phyloP scores from a whole-genome alignment of 2,329 filamentous ascomycete genomes.

The Botrytis squamosa region DNA sequence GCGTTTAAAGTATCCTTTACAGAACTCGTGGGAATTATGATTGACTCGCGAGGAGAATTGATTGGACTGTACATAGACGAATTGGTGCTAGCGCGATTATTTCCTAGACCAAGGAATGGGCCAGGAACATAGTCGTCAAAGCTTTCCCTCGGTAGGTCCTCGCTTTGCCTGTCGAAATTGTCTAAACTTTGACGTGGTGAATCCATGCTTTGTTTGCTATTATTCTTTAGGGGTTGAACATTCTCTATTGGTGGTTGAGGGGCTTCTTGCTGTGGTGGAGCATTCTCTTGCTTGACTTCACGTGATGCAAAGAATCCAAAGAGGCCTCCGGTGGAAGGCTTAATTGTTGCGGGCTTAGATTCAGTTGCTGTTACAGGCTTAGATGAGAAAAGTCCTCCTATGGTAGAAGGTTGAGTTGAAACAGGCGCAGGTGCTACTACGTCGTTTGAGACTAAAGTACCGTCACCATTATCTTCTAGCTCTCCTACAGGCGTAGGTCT shows the following conservation, averaged over 20 bases:
- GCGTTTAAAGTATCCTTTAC: neutral
- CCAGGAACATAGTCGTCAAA: conserved; percentile 38
- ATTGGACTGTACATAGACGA: conserved; percentile 75
- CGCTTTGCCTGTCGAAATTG: neutral
- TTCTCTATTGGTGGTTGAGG: conserved; percentile 2
- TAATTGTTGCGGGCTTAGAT: neutral
- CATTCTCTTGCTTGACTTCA: conserved; percentile 36
- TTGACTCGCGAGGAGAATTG: conserved; percentile 63
- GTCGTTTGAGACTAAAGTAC: conserved; percentile 63
- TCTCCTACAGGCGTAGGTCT: conserved; percentile 71
- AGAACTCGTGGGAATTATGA: neutral
- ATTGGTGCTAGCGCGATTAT: conserved; percentile 58
- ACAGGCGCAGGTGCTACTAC: conserved; percentile 44
- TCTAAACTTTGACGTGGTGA: neutral
- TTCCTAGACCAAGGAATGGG: conserved; percentile 58
- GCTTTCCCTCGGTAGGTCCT: conserved; percentile 2
- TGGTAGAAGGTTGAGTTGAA: neutral
- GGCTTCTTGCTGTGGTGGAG: conserved; percentile 9
- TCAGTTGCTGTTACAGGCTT: neutral
- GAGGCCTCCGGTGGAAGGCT: conserved; percentile 1
- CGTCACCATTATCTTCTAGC: conserved; percentile 75
- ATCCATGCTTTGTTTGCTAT: neutral
- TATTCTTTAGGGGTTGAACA: neutral
- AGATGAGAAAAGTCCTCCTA: neutral
- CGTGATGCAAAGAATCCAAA: conserved; percentile 63